These are phyloP conservation scores for Sporisorium iseilematis-ciliati DNA, from an alignment of 1,284 basidiomycete species.

Conservation along the genomic window DNA sequence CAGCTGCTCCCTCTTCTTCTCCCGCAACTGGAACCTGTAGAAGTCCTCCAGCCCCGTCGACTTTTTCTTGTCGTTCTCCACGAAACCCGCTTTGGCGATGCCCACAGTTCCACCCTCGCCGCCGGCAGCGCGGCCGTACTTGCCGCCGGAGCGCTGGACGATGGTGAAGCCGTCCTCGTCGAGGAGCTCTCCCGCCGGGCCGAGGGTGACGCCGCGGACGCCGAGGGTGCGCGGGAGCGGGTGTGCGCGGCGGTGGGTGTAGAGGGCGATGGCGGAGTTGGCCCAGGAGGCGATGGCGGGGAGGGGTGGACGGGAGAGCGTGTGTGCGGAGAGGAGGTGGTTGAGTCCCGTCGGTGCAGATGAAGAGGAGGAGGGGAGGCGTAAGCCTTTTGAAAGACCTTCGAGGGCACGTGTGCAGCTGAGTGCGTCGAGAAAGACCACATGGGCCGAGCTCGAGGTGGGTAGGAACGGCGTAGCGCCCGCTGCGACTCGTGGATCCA, in stretches of 20 bases:
- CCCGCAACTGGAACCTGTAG: conserved; percentile 66
- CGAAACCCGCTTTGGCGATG: conserved; percentile 27
- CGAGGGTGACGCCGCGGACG: conserved; percentile 61
- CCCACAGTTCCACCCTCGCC: conserved; percentile 28
- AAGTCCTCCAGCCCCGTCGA: conserved; percentile 60
- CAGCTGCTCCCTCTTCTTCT: conserved; percentile 64
- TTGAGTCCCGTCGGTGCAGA: conserved; percentile 45
- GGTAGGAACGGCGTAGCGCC: conserved; percentile 34
- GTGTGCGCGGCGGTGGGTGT: conserved; percentile 57
- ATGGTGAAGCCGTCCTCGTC: conserved; percentile 69
- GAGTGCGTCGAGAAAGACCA: conserved; percentile 61
- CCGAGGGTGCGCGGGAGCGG: conserved; percentile 56
- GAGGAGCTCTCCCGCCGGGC: conserved; percentile 64
- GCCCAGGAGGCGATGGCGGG: conserved; percentile 45
- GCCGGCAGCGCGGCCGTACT: conserved; percentile 61
- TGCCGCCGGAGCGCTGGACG: conserved; percentile 55
- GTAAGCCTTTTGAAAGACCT: conserved; percentile 13
- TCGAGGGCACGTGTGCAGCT: conserved; percentile 53
- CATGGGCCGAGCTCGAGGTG: conserved; percentile 55
- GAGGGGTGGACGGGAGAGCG: conserved; percentile 47
- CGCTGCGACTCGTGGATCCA: conserved; percentile 37
- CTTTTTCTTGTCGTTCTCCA: conserved; percentile 59
- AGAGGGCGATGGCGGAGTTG: conserved; percentile 55
- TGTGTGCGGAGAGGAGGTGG: conserved; percentile 48
- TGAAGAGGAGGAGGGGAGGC: conserved; percentile 28